Conservation (phyloP, 164 flowering plant genomes). For the Euptelea pleiosperma region DNA sequence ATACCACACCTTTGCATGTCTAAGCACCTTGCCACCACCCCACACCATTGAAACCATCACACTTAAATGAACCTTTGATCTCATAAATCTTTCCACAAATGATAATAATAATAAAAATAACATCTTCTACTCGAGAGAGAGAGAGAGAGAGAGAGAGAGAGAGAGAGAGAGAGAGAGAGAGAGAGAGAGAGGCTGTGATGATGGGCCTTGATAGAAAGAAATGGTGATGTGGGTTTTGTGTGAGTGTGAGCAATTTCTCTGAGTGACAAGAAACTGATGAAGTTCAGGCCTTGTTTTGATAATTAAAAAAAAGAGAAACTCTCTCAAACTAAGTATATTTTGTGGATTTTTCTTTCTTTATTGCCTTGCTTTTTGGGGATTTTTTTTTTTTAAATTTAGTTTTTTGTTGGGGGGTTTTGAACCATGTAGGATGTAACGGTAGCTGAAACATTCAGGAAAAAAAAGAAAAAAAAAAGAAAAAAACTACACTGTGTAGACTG, state of each 20-base stretch:
- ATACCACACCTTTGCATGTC: constrained; percentile 26
- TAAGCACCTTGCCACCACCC: too few species aligned
- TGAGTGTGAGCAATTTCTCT: too few species aligned
- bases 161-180: too few species aligned
- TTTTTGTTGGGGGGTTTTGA: constrained; percentile 2
- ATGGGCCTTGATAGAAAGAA: constrained; percentile 14
- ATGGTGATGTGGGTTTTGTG: too few species aligned
- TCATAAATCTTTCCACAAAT: too few species aligned
- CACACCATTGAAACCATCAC: constrained; percentile 5
- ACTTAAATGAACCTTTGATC: constrained; percentile 14
- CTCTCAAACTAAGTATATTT: not conserved
- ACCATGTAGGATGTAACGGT: constrained; percentile 9
- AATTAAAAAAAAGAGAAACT: too few species aligned
- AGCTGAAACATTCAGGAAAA: constrained; percentile 13
- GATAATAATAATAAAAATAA: too few species aligned
- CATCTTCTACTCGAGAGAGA: too few species aligned
- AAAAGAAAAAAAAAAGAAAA: constrained; percentile 3
- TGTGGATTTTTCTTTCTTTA: not conserved
- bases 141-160: too few species aligned
- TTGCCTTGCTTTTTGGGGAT: not conserved
- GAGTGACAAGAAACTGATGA: too few species aligned
- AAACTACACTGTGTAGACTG: constrained; percentile 7
- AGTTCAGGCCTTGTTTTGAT: too few species aligned
- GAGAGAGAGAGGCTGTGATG: constrained; percentile 1
- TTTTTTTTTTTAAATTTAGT: constrained; percentile 3